Conservation (phyloP, 495 filamentous ascomycete genomes). For the Rostrohypoxylon terebratum region DNA sequence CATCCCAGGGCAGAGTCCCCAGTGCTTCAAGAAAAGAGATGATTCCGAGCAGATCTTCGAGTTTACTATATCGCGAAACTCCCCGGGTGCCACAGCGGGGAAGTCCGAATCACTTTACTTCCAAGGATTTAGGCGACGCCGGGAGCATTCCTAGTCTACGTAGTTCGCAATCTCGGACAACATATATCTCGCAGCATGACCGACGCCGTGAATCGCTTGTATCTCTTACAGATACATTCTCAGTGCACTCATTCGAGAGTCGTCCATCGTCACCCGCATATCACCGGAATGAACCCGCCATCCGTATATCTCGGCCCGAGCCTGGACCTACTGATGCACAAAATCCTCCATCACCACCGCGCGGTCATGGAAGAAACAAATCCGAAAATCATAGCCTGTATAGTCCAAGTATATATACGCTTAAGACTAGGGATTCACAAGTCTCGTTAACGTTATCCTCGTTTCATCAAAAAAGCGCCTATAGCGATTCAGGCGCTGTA, state of each 20-base stretch:
- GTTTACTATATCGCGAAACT: constrained; percentile 46
- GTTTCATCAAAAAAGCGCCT: constrained; percentile 63
- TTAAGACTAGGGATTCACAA: constrained; percentile 72
- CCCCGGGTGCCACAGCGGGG: constrained; percentile 56
- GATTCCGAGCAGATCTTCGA: constrained; percentile 42
- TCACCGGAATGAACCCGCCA: constrained; percentile 60
- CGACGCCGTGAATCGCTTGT: constrained; percentile 67
- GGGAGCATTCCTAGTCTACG: constrained; percentile 18
- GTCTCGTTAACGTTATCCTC: constrained; percentile 72
- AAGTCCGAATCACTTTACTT: constrained; percentile 53
- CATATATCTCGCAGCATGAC: constrained; percentile 65
- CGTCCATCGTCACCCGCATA: constrained; percentile 63
- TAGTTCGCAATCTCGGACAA: constrained; percentile 56
- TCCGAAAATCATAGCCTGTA: constrained; percentile 52
- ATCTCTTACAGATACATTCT: constrained; percentile 70
- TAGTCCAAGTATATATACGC: constrained; percentile 75
- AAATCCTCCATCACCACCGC: constrained; percentile 27
- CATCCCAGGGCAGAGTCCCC: constrained; percentile 23
- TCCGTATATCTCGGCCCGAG: constrained; percentile 62
- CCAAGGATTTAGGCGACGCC: constrained; percentile 45
- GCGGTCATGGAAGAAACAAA: constrained; percentile 45
- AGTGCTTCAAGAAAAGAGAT: constrained; percentile 14
- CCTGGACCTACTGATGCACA: constrained; percentile 57
- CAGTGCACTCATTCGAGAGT: constrained; percentile 61
- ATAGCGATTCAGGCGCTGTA: constrained; percentile 67